A percentile compares a stretch with the other conserved stretches of the same genome.
Conservation (phyloP, 2,329 filamentous ascomycete species). For the Xylaria sp. region DNA sequence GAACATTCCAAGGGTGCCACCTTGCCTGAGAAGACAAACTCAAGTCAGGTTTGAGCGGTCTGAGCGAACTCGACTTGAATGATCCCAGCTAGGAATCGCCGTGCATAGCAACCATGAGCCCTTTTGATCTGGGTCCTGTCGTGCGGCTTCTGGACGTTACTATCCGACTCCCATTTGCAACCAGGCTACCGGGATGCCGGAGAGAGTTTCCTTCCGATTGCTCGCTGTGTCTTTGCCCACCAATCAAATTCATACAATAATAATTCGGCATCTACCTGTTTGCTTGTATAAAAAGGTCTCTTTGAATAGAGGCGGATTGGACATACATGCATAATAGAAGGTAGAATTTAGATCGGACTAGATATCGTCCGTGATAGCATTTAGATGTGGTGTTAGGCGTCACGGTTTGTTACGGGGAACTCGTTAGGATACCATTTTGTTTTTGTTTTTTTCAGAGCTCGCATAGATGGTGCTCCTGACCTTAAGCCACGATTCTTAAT, state of each 20-base stretch:
- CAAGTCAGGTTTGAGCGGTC: slow-evolving; percentile 30
- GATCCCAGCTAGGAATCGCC: not conserved
- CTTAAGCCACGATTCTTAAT: not conserved
- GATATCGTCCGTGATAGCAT: not conserved
- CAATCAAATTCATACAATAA: not conserved
- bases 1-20: slow-evolving; percentile 49
- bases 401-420: not conserved
- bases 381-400: not conserved
- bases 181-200: too few species aligned
- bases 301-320: not conserved
- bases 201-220: not conserved
- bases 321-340: not conserved
- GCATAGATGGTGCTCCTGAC: not conserved
- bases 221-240: not conserved
- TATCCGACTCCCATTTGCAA: not conserved
- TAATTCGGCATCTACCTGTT: not conserved
- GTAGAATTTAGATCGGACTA: not conserved
- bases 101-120: not conserved
- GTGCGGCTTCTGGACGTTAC: not conserved
- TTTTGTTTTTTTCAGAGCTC: not conserved
- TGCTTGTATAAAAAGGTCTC: not conserved
- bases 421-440: not conserved
- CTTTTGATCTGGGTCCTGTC: not conserved
- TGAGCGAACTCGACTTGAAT: not conserved
- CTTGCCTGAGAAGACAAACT: slow-evolving; percentile 38